Evolutionary conservation across 345 rosid species (phyloP).

Genomic region (Boechera retrofracta): DNA sequence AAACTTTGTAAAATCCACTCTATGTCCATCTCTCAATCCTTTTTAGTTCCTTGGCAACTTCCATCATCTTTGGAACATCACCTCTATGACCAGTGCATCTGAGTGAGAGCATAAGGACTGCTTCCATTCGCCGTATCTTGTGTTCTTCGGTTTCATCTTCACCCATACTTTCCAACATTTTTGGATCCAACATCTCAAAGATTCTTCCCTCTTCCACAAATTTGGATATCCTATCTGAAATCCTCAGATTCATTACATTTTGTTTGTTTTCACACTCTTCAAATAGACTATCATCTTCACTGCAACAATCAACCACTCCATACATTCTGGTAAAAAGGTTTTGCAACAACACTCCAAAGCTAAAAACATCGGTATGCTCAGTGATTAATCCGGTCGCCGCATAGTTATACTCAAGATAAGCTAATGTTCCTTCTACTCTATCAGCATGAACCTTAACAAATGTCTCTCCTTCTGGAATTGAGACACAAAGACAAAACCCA

Average conservation of each 20-base stretch:
- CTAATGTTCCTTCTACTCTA: conserved; percentile 40
- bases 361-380: conserved; percentile 34
- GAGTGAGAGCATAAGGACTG: conserved; percentile 29
- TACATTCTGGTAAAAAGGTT: conserved; percentile 20
- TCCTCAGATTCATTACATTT: conserved; percentile 34
- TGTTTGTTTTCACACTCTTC: conserved; percentile 25
- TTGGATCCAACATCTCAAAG: conserved; percentile 34
- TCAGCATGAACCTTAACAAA: conserved; percentile 39
- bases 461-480: conserved; percentile 42
- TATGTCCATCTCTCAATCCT: conserved; percentile 31
- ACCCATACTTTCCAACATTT: conserved; percentile 9
- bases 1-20: not conserved
- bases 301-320: conserved; percentile 18
- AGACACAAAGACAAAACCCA: conserved; percentile 38
- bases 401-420: conserved; percentile 34
- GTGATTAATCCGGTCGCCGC: conserved; percentile 27
- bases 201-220: conserved; percentile 31
- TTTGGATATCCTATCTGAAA: conserved; percentile 35
- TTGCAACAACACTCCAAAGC: conserved; percentile 43
- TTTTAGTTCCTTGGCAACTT: conserved; percentile 41
- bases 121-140: conserved; percentile 7
- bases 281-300: conserved; percentile 33
- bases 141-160: conserved; percentile 16
- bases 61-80: conserved; percentile 44
- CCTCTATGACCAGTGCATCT: conserved; percentile 44